A percentile compares a stretch with the other conserved stretches of the same genome.
These are phyloP conservation scores for Saccharomycopsis crataegensis DNA, from an alignment of 1,139 yeast species.

Conservation along the genomic window DNA sequence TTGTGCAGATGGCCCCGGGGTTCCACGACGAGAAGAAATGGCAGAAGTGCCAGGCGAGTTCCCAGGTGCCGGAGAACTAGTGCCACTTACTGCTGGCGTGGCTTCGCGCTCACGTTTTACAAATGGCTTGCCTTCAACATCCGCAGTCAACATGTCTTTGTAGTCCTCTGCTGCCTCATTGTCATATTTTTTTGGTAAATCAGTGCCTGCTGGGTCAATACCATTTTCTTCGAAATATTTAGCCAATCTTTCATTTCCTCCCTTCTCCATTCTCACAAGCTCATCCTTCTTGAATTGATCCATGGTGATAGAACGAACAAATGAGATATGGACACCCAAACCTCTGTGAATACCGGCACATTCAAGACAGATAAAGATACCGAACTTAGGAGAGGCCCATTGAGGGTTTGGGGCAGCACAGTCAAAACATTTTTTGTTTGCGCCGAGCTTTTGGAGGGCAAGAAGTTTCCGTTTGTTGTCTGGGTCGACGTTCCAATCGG, in stretches of 20 bases:
- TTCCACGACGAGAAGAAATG: constrained; percentile 37
- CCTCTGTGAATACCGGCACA: constrained; percentile 97
- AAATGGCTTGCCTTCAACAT: constrained; percentile 68
- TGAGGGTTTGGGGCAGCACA: constrained; percentile 95
- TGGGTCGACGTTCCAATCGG: constrained; percentile 81
- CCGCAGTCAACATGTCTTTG: constrained; percentile 70
- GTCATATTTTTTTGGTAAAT: constrained; percentile 50
- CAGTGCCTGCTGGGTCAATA: constrained; percentile 35
- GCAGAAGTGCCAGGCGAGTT: constrained; percentile 25
- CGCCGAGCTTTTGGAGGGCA: constrained; percentile 71
- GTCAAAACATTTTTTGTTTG: constrained; percentile 86
- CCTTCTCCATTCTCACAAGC: constrained; percentile 82
- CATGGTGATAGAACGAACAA: constrained; percentile 94
- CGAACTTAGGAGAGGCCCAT: constrained; percentile 98
- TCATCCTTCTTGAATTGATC: constrained; percentile 96
- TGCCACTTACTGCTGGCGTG: constrained; percentile 19
- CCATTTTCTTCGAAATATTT: constrained; percentile 68
- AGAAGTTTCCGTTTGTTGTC: constrained; percentile 79
- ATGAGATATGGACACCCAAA: constrained; percentile 92
- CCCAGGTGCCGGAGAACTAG: constrained; percentile 11
- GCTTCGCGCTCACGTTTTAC: constrained; percentile 43
- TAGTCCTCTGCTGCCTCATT: constrained; percentile 93
- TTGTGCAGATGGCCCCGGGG: constrained; percentile 31
- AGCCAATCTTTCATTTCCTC: constrained; percentile 80
- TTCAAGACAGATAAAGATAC: constrained; percentile 91